A percentile compares a stretch with the other conserved stretches of the same genome.
Conservation (phyloP, 1,284 basidiomycete genomes). For the Pisolithus thermaeus region DNA sequence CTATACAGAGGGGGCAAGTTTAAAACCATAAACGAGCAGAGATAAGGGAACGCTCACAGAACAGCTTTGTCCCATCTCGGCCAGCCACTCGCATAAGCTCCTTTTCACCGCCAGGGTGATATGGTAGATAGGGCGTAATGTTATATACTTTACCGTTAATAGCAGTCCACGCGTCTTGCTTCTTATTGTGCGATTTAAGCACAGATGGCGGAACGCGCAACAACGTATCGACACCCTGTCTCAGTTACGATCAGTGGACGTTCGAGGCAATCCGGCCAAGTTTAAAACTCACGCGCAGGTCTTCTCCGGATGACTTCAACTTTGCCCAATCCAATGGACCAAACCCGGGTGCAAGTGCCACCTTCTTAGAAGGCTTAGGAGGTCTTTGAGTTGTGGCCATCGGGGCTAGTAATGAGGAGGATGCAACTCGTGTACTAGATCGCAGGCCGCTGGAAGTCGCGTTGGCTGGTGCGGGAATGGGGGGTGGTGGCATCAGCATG, state of each 20-base stretch:
- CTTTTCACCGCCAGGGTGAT: constrained; percentile 91
- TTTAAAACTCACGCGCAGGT: constrained; percentile 56
- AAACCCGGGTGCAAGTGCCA: constrained; percentile 87
- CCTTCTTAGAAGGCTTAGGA: constrained; percentile 59
- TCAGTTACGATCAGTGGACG: constrained; percentile 8
- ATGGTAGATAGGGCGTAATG: constrained; percentile 87
- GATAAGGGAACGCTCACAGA: constrained; percentile 52
- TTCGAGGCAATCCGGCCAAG: not conserved
- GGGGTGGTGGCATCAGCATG: constrained; percentile 68
- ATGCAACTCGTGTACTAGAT: constrained; percentile 18
- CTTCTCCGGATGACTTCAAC: constrained; percentile 71
- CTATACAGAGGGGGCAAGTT: constrained; percentile 8
- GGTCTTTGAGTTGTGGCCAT: constrained; percentile 54
- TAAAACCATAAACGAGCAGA: not conserved
- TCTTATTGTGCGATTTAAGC: constrained; percentile 77
- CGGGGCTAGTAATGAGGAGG: constrained; percentile 53
- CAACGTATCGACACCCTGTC: constrained; percentile 58
- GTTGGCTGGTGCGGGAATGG: constrained; percentile 42
- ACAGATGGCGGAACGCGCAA: constrained; percentile 79
- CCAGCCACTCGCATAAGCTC: constrained; percentile 97
- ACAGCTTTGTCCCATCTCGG: constrained; percentile 89
- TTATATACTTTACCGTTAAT: constrained; percentile 97
- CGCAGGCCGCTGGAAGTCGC: constrained; percentile 40
- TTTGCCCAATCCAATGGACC: constrained; percentile 94
- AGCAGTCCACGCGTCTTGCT: constrained; percentile 90